Conservation (phyloP, 768 basidiomycete genomes). For the Leccinum pellstonianum region DNA sequence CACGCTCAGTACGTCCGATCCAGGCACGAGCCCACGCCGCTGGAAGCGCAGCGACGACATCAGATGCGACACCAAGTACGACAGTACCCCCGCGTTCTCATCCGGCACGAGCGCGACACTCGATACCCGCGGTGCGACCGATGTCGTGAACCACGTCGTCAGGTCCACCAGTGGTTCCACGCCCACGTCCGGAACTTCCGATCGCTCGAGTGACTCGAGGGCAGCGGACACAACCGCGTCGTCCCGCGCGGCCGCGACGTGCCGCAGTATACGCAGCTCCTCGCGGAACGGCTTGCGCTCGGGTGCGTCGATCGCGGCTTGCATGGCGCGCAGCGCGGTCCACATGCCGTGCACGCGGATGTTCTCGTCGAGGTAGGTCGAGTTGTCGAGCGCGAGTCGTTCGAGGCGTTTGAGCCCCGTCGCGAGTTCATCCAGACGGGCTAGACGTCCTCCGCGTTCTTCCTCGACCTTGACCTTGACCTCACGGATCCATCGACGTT, state of each 20-base stretch:
- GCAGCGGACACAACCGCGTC: constrained; percentile 51
- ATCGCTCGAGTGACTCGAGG: background rate
- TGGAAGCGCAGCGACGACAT: constrained; percentile 78
- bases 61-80: constrained; percentile 79
- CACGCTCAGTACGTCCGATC: constrained; percentile 59
- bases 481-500: constrained; percentile 89
- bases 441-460: constrained; percentile 92
- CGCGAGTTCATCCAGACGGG: constrained; percentile 88
- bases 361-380: constrained; percentile 88
- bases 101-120: constrained; percentile 94
- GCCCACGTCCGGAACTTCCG: background rate
- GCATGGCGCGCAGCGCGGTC: constrained; percentile 85
- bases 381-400: constrained; percentile 88
- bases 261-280: constrained; percentile 67
- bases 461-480: constrained; percentile 95
- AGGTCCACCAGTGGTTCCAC: background rate
- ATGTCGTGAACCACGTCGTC: constrained; percentile 83
- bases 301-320: constrained; percentile 61
- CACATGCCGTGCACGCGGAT: constrained; percentile 88
- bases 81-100: constrained; percentile 81
- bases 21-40: constrained; percentile 67
- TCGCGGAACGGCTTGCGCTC: constrained; percentile 83
- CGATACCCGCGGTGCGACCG: constrained; percentile 80
- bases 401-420: too few species aligned
- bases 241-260: constrained; percentile 67